These are phyloP conservation scores for Tetraselmis chui DNA, from an alignment of 139 green algal species.

Conservation along the genomic window DNA sequence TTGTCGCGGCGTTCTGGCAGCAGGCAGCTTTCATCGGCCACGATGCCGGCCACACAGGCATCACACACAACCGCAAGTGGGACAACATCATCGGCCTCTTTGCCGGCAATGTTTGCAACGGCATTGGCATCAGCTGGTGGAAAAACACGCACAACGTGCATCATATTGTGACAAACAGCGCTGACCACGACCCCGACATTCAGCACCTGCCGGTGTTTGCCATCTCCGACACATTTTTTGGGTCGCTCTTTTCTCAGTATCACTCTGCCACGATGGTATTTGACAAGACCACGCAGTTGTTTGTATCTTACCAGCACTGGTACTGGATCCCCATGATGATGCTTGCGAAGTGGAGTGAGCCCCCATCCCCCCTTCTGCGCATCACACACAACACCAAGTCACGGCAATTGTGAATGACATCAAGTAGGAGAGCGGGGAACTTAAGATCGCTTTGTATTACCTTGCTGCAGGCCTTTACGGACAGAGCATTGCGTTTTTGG, in stretches of 20 bases:
- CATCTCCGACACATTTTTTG: conserved; percentile 18
- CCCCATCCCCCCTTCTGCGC: too few species aligned
- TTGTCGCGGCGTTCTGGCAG: neutral
- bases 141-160: conserved; percentile 37
- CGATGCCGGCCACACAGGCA: conserved; percentile 31
- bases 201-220: conserved; percentile 37
- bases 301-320: conserved; percentile 35
- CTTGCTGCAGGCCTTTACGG: neutral
- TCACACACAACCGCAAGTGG: conserved; percentile 11
- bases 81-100: conserved; percentile 23
- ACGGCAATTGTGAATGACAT: too few species aligned
- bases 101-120: conserved; percentile 13
- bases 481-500: neutral
- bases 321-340: conserved; percentile 34
- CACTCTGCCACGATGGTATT: conserved; percentile 16
- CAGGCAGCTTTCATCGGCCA: conserved; percentile 30
- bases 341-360: conserved; percentile 28
- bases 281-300: conserved; percentile 10
- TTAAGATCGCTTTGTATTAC: too few species aligned
- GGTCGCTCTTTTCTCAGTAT: conserved; percentile 11
- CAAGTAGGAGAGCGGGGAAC: too few species aligned
- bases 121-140: conserved; percentile 19
- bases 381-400: too few species aligned
- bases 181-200: conserved; percentile 36
- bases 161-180: conserved; percentile 27